Evolutionary conservation across 2,329 filamentous ascomycete genomes (phyloP).

Genomic region (Pseudofabraea citricarpa): DNA sequence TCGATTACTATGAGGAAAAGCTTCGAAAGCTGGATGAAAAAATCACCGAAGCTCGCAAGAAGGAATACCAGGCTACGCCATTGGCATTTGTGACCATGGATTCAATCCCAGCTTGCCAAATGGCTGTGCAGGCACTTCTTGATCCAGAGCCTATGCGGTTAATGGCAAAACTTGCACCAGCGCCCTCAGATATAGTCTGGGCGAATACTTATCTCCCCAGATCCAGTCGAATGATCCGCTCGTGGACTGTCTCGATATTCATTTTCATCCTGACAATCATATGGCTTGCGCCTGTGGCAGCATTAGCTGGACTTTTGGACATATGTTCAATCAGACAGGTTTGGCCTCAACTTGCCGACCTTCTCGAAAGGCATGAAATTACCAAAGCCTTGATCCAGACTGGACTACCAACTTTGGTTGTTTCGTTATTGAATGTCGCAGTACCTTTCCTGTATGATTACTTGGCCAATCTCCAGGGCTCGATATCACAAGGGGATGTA

Average conservation of each 20-base stretch:
- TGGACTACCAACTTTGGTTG: conserved; percentile 76
- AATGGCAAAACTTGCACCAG: conserved; percentile 78
- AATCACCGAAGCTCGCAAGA: conserved; percentile 65
- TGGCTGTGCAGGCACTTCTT: conserved; percentile 92
- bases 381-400: conserved; percentile 77
- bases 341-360: conserved; percentile 63
- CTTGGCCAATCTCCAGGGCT: conserved; percentile 85
- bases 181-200: conserved; percentile 93
- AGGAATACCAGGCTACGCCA: conserved; percentile 72
- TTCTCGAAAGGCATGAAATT: conserved; percentile 64
- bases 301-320: conserved; percentile 74
- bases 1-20: conserved; percentile 90
- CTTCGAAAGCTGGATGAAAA: conserved; percentile 73
- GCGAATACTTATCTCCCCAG: conserved; percentile 82
- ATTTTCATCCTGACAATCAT: conserved; percentile 81
- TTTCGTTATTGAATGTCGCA: conserved; percentile 81
- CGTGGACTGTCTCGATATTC: conserved; percentile 78
- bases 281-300: conserved; percentile 79
- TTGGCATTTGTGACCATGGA: conserved; percentile 97
- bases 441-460: conserved; percentile 95
- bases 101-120: conserved; percentile 85
- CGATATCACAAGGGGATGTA: conserved; percentile 91
- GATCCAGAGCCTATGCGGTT: conserved; percentile 85
- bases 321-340: conserved; percentile 73
- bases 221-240: conserved; percentile 65